phyloP scores from a whole-genome alignment of 1,284 basidiomycete species.

The Abortiporus biennis region DNA sequence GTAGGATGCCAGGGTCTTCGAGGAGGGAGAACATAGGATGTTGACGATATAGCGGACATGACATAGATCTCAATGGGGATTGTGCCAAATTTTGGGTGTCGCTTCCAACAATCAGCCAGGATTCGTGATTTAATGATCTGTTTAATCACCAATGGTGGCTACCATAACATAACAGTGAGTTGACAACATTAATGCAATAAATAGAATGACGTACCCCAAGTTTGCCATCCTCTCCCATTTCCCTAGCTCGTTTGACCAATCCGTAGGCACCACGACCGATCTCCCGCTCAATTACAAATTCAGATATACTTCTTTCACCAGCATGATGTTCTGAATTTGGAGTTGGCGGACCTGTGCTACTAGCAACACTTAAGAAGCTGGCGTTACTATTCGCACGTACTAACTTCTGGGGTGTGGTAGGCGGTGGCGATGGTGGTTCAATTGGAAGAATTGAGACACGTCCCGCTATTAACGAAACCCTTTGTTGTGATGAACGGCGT shows the following conservation, averaged over 20 bases:
- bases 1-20: constrained; percentile 78
- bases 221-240: constrained; percentile 70
- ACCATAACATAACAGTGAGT: constrained; percentile 5
- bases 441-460: constrained; percentile 68
- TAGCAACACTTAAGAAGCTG: constrained; percentile 52
- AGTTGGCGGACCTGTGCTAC: constrained; percentile 58
- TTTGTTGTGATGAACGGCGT: constrained; percentile 72
- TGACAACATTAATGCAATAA: constrained; percentile 5
- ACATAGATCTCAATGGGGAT: constrained; percentile 99
- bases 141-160: constrained; percentile 87
- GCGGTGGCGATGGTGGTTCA: constrained; percentile 58
- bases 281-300: constrained; percentile 80
- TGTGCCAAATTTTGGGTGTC: constrained; percentile 90
- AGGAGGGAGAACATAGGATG: constrained; percentile 64
- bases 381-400: constrained; percentile 54
- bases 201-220: constrained; percentile 61
- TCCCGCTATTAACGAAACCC: constrained; percentile 76
- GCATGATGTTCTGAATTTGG: constrained; percentile 43
- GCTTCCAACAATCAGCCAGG: constrained; percentile 98
- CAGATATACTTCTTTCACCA: constrained; percentile 63
- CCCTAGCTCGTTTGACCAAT: constrained; percentile 85
- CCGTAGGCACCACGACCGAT: constrained; percentile 97
- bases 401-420: constrained; percentile 52
- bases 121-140: constrained; percentile 99
- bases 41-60: constrained; percentile 84